Conservation (phyloP, 768 basidiomycete species). For the Podaxis sp. region DNA sequence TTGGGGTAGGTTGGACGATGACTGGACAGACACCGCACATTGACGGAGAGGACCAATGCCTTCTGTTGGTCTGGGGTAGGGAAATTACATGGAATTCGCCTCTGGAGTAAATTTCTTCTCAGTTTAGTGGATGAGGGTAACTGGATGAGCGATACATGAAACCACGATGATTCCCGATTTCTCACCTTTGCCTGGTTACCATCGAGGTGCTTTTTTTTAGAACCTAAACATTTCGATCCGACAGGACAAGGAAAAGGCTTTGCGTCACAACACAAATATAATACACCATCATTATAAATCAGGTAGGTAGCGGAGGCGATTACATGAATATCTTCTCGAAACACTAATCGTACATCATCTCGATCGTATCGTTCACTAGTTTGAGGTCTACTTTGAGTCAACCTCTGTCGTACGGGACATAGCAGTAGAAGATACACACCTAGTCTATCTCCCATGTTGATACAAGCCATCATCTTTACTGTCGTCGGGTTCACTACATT, state of each 20-base stretch:
- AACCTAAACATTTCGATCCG: neutral
- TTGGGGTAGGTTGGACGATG: no score
- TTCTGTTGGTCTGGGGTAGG: no score
- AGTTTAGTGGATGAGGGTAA: no score
- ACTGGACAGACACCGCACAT: no score
- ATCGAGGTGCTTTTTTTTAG: no score
- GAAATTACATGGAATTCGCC: no score
- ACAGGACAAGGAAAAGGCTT: neutral
- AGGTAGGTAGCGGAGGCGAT: neutral
- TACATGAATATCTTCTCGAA: conserved; percentile 26
- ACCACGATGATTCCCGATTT: no score
- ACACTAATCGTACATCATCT: conserved; percentile 57
- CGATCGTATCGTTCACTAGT: conserved; percentile 59
- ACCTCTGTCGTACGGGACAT: neutral
- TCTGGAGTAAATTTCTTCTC: no score
- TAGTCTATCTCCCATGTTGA: conserved; percentile 59
- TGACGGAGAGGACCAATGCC: no score
- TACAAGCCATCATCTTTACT: conserved; percentile 51
- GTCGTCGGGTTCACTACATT: conserved; percentile 51
- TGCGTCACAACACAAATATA: neutral
- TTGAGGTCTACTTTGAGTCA: conserved; percentile 43
- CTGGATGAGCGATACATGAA: no score
- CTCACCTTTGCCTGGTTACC: no score
- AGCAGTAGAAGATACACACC: conserved; percentile 42
- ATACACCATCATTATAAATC: neutral